Evolutionary conservation across 768 basidiomycete species (phyloP).

Genomic region (Calocera cornea): DNA sequence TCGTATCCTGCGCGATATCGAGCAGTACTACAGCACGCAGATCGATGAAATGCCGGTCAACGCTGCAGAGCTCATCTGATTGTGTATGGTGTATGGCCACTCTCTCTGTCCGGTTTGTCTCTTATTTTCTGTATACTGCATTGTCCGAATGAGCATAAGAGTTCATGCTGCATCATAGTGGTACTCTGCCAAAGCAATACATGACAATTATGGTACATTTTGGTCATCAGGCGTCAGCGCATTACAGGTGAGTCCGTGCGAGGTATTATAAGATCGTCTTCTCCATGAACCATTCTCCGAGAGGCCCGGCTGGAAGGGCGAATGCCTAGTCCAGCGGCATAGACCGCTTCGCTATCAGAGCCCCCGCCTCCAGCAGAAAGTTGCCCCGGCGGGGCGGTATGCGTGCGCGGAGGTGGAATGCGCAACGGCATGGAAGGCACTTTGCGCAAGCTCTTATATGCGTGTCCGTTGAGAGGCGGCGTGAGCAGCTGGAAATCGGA

Average conservation of each 20-base stretch:
- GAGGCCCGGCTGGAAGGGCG: neutral
- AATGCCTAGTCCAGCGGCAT: neutral
- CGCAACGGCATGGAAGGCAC: neutral
- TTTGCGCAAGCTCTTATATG: neutral
- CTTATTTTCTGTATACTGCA: conserved; percentile 1
- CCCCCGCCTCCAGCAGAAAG: neutral
- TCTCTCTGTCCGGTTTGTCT: neutral
- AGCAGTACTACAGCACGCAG: conserved; percentile 94
- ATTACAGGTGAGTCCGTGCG: conserved; percentile 1
- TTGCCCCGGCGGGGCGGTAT: neutral
- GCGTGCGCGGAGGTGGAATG: neutral
- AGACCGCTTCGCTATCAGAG: neutral
- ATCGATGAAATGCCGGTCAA: conserved; percentile 99
- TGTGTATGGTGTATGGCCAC: neutral
- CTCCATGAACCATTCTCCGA: neutral
- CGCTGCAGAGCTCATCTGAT: conserved; percentile 88
- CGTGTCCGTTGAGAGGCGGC: neutral
- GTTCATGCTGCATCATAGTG: neutral
- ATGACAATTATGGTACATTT: neutral
- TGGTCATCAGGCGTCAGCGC: neutral
- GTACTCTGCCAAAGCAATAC: neutral
- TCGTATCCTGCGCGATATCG: conserved; percentile 91
- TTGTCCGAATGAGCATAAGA: neutral
- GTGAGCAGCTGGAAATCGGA: neutral
- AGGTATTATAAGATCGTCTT: neutral